A percentile compares a stretch with the other conserved stretches of the same genome.
These are phyloP conservation scores for Salix viminalis DNA, from an alignment of 345 rosid species.

Conservation along the genomic window DNA sequence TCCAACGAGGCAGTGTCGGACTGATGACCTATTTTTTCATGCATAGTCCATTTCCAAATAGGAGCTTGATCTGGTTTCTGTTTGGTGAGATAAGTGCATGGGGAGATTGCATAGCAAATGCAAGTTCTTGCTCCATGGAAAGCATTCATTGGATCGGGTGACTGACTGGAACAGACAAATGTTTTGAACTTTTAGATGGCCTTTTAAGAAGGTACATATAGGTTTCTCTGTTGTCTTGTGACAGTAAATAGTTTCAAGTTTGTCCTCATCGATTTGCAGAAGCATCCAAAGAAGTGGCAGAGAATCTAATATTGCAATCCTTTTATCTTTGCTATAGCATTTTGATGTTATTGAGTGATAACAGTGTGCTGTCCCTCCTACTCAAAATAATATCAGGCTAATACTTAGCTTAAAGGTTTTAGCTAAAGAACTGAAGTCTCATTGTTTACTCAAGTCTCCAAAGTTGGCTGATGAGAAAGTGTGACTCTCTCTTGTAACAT, in stretches of 20 bases:
- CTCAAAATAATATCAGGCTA: neutral
- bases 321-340: neutral
- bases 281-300: neutral
- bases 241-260: neutral
- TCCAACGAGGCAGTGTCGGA: neutral
- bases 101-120: neutral
- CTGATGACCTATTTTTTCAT: neutral
- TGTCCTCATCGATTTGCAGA: neutral
- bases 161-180: neutral
- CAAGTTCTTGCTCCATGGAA: neutral
- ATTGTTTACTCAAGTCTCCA: neutral
- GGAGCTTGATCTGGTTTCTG: neutral
- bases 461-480: neutral
- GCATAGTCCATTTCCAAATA: neutral
- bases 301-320: neutral
- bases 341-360: neutral
- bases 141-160: neutral
- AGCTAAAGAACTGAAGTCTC: neutral
- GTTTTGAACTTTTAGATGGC: neutral
- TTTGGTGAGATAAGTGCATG: neutral
- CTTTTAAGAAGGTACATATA: neutral
- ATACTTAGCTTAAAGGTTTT: neutral
- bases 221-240: neutral
- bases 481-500: neutral
- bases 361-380: neutral